Evolutionary conservation across 306 rosid species (phyloP).

Genomic region (Echinosophora koreensis): DNA sequence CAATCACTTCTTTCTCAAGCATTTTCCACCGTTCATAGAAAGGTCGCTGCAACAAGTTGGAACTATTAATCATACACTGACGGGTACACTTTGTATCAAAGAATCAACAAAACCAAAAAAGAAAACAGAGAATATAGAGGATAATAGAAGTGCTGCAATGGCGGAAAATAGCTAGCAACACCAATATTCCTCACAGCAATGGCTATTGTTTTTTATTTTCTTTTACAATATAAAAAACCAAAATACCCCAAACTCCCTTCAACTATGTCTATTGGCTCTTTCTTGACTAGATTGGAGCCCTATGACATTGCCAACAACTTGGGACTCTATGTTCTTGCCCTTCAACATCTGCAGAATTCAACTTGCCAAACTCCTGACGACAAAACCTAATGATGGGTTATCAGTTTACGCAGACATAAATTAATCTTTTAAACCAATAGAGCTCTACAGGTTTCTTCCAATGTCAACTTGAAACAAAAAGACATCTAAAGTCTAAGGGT

Average conservation of each 20-base stretch:
- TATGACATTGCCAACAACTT: too few relatives aligned
- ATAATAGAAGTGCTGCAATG: neutral
- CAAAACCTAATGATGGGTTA: neutral
- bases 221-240: too few relatives aligned
- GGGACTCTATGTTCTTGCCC: too few relatives aligned
- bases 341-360: too few relatives aligned
- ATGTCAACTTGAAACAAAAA: constrained; percentile 4
- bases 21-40: constrained; percentile 95
- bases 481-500: neutral
- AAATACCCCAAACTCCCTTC: too few relatives aligned
- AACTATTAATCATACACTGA: constrained; percentile 39
- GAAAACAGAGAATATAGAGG: neutral
- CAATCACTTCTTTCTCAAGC: constrained; percentile 98
- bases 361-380: constrained; percentile 18
- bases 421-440: constrained; percentile 5
- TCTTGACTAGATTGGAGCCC: too few relatives aligned
- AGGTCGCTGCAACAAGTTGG: constrained; percentile 79
- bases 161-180: too few relatives aligned
- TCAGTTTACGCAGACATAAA: neutral
- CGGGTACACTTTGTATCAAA: constrained; percentile 12
- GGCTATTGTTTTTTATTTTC: too few relatives aligned
- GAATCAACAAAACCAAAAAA: constrained; percentile 4
- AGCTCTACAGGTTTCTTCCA: neutral
- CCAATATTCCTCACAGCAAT: too few relatives aligned
- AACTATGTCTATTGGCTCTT: too few relatives aligned